Conservation (phyloP, 306 rosid species). For the Malus sieversii region DNA sequence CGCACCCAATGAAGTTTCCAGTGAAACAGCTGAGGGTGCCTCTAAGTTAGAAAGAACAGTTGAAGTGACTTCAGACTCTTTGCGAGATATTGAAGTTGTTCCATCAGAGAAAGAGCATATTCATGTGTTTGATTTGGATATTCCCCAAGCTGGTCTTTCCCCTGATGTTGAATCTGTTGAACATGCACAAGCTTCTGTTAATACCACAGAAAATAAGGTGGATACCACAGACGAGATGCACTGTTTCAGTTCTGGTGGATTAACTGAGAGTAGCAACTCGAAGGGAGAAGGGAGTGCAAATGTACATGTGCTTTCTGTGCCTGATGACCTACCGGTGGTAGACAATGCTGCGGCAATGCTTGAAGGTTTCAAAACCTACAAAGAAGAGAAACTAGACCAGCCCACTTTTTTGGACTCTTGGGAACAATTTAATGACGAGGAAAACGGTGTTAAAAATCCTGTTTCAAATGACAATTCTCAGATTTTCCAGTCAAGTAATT, state of each 20-base stretch:
- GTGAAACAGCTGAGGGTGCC: conserved; percentile 19
- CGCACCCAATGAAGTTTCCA: conserved; percentile 18
- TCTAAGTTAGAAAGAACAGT: conserved; percentile 27
- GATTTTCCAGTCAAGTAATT: conserved; percentile 23
- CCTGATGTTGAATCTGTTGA: conserved; percentile 26
- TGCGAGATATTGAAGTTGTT: conserved; percentile 22
- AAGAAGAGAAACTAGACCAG: conserved; percentile 22
- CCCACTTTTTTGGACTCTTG: conserved; percentile 15
- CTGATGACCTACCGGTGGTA: conserved; percentile 21
- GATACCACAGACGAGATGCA: conserved; percentile 24
- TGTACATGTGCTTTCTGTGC: conserved; percentile 27
- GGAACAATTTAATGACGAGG: conserved; percentile 20
- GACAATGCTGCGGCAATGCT: conserved; percentile 29
- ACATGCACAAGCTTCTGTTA: conserved; percentile 12
- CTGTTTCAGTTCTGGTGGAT: conserved; percentile 14
- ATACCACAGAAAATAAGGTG: conserved; percentile 13
- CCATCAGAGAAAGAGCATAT: conserved; percentile 20
- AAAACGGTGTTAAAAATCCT: conserved; percentile 18
- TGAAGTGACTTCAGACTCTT: conserved; percentile 21
- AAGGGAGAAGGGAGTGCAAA: conserved; percentile 30
- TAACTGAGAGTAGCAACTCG: conserved; percentile 17
- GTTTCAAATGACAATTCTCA: conserved; percentile 21
- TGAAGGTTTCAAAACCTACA: conserved; percentile 31
- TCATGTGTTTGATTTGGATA: conserved; percentile 21
- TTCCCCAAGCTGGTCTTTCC: conserved; percentile 19